Conservation (phyloP, 352 stramenopile genomes). For the Peronospora tabacina region DNA sequence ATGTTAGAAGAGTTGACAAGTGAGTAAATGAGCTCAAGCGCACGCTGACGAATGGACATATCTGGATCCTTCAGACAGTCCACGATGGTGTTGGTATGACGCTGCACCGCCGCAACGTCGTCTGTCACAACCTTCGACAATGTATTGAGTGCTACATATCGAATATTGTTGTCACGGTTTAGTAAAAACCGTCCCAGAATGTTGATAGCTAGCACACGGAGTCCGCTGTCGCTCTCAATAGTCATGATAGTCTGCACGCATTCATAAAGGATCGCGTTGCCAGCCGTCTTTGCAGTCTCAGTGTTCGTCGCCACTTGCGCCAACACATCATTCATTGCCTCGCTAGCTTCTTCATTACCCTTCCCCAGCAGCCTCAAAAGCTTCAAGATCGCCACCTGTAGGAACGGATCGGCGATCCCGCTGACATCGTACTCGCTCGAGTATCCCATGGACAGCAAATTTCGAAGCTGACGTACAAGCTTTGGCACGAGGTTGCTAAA, state of each 20-base stretch:
- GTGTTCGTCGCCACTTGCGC: constrained; percentile 99
- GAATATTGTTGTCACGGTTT: constrained; percentile 99
- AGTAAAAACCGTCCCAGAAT: constrained; percentile 98
- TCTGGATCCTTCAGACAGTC: constrained; percentile 95
- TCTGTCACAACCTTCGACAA: constrained; percentile 88
- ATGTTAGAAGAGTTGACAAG: constrained; percentile 97
- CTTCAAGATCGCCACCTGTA: constrained; percentile 88
- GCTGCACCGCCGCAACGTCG: constrained; percentile 92
- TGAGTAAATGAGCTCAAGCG: constrained; percentile 98
- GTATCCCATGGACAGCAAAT: constrained; percentile 96
- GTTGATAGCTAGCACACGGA: constrained; percentile 97
- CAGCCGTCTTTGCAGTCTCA: constrained; percentile 98
- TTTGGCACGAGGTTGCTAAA: constrained; percentile 71
- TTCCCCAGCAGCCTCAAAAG: constrained; percentile 93
- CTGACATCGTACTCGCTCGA: constrained; percentile 97
- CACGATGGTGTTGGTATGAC: constrained; percentile 95
- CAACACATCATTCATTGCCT: constrained; percentile 96
- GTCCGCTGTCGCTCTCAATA: constrained; percentile 94
- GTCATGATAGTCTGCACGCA: constrained; percentile 99
- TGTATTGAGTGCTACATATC: constrained; percentile 98
- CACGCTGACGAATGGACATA: constrained; percentile 96
- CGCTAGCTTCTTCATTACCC: constrained; percentile 90
- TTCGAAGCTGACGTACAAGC: constrained; percentile 86
- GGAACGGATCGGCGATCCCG: constrained; percentile 97
- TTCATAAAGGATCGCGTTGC: constrained; percentile 99